Evolutionary conservation across 2,329 filamentous ascomycete species (phyloP), one percentile per base, ranked within the genome.

Genomic region (Stemphylium vesicarium): DNA sequence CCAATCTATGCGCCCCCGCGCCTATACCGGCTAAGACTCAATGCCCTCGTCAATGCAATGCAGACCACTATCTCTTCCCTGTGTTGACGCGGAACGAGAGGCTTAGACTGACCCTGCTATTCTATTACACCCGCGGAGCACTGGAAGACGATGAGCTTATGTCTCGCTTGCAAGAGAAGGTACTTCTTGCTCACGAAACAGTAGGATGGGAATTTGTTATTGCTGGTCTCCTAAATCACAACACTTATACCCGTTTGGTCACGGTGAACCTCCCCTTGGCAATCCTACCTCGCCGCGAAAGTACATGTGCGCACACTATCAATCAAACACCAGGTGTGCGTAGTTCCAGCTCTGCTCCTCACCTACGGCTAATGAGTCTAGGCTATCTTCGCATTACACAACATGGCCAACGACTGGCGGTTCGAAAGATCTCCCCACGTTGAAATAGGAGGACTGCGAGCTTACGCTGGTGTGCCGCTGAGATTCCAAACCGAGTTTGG

Each of bases 161-260:
- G 13, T 71, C 70, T 2, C 71, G 74, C 0, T 58, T 81, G 3
- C 78, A 79, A 22, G 76, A 80, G 22, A 80, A 80, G 54, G 71
- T 78, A 0, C 64, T 70, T 13, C 64, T 81, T 2, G 77, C 76
- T 0, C 68, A 75, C 20, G 74, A 80, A 18, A 75, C 75, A 0
- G 73, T 76, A 4, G 78, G 72, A 7, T 81, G 80, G 79, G 79
- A 81, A 8, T 79, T 75, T 49, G 78, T 73, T n/a, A 76, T 80
- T 15, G 69, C 79, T 5, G 80, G 79, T 2, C 62, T 81, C 3
- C 66, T 81, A 4, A 76, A 78, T 22, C 69, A 78, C 54, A 74
- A 80, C 40, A 71, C 75, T 29, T 81, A 77, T 57, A 77, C 74
- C 4, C 75, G 79, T 12, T 53, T 81, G 20, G 79, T 74, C 2